phyloP scores from a whole-genome alignment of 2,329 filamentous ascomycete species.

The Aspergillus quadrilineatus region DNA sequence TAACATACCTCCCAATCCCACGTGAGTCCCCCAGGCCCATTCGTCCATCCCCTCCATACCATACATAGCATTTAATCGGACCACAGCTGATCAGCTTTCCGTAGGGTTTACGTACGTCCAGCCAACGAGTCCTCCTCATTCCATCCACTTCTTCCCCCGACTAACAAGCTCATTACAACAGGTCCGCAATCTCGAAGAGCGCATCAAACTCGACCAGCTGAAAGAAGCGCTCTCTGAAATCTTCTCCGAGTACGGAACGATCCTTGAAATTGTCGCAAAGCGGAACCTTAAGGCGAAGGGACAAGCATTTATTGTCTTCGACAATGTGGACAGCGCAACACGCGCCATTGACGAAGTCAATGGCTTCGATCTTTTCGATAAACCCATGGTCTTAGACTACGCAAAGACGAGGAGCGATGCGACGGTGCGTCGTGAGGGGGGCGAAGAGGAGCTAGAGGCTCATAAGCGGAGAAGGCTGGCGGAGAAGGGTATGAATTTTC shows the following conservation, averaged over 20 bases:
- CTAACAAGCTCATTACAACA: constrained; percentile 24
- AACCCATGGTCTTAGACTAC: constrained; percentile 80
- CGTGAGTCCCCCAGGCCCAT: constrained; percentile 31
- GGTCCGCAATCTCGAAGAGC: constrained; percentile 85
- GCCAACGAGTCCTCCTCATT: neutral
- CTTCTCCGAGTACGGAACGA: constrained; percentile 83
- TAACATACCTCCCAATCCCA: constrained; percentile 39
- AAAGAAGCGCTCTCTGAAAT: constrained; percentile 71
- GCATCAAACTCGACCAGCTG: constrained; percentile 76
- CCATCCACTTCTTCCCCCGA: constrained; percentile 12
- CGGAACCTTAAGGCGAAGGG: constrained; percentile 89
- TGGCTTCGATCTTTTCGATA: constrained; percentile 89
- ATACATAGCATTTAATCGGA: neutral
- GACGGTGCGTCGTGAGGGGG: constrained; percentile 72
- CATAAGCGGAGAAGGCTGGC: constrained; percentile 82
- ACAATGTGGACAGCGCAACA: constrained; percentile 72
- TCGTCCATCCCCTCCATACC: neutral
- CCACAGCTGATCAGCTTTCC: constrained; percentile 16
- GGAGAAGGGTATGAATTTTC: constrained; percentile 70
- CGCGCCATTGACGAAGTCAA: constrained; percentile 85
- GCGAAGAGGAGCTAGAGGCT: constrained; percentile 75
- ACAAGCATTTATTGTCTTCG: constrained; percentile 93
- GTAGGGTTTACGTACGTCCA: constrained; percentile 43
- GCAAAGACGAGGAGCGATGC: constrained; percentile 85
- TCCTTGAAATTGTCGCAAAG: constrained; percentile 84